Evolutionary conservation across 2,329 filamentous ascomycete species (phyloP).

Genomic region (Davidsoniella virescens): DNA sequence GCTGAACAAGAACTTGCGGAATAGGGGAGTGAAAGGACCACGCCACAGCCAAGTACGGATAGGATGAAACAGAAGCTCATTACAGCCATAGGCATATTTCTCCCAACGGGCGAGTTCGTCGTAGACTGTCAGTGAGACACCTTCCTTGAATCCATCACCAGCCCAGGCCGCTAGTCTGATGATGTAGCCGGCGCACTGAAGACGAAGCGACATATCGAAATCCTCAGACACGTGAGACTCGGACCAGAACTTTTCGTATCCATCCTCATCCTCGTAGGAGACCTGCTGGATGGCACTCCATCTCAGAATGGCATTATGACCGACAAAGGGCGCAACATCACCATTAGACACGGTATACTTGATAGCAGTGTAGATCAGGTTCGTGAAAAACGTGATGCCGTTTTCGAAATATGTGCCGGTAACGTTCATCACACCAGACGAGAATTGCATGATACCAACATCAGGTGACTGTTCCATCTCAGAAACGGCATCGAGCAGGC

Average conservation of each 20-base stretch:
- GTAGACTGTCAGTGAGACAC: conserved; percentile 70
- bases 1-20: conserved; percentile 56
- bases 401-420: conserved; percentile 58
- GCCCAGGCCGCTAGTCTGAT: conserved; percentile 59
- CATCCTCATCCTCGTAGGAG: conserved; percentile 51
- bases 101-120: conserved; percentile 76
- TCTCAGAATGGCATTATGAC: conserved; percentile 63
- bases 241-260: conserved; percentile 68
- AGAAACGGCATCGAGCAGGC: conserved; percentile 60
- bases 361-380: conserved; percentile 62
- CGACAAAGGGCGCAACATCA: conserved; percentile 63
- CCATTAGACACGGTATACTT: conserved; percentile 63
- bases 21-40: conserved; percentile 66
- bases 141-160: conserved; percentile 65
- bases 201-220: conserved; percentile 65
- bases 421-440: conserved; percentile 65
- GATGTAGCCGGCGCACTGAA: conserved; percentile 56
- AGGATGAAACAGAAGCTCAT: conserved; percentile 67
- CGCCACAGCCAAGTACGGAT: conserved; percentile 54
- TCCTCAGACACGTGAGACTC: conserved; percentile 68
- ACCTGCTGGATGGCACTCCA: conserved; percentile 64
- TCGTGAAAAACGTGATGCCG: conserved; percentile 55
- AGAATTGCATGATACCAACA: conserved; percentile 64
- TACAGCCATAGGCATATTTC: conserved; percentile 74
- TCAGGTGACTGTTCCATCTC: conserved; percentile 70